Percentiles rank a stretch among this genome's conserved stretches.
Evolutionary conservation across 345 rosid species (phyloP).

Genomic region (Xanthoceras sorbifolium): DNA sequence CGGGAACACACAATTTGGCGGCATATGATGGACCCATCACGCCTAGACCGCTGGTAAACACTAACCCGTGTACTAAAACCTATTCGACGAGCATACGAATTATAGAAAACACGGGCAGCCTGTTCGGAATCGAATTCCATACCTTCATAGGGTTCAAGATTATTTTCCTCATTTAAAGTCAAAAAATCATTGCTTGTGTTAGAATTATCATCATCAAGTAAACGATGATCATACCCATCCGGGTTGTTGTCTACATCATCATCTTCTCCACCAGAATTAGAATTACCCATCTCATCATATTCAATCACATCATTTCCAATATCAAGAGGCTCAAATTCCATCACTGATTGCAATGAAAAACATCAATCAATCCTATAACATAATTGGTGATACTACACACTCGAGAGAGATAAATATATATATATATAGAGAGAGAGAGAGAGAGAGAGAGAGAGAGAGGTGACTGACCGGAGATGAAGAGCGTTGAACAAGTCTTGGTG

Average conservation of each 20-base stretch:
- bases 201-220: not conserved
- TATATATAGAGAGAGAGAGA: too few relatives aligned
- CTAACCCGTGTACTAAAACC: constrained; percentile 50
- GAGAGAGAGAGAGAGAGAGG: constrained; percentile 1
- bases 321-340: constrained; percentile 27
- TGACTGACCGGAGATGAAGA: constrained; percentile 26
- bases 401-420: too few relatives aligned
- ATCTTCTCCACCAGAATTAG: constrained; percentile 11
- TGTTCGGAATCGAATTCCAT: constrained; percentile 55
- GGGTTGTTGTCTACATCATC: constrained; percentile 16
- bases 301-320: constrained; percentile 20
- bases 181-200: not conserved
- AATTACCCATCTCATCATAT: constrained; percentile 12
- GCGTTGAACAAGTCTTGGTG: constrained; percentile 8
- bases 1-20: constrained; percentile 50
- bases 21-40: constrained; percentile 45
- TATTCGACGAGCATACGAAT: constrained; percentile 46
- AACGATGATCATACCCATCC: constrained; percentile 5
- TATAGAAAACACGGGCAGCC: constrained; percentile 44
- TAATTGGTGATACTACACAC: not conserved
- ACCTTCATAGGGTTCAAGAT: constrained; percentile 41
- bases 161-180: constrained; percentile 20
- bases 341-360: constrained; percentile 8
- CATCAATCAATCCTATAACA: constrained; percentile 5
- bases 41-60: constrained; percentile 41